phyloP scores from a whole-genome alignment of 2,329 filamentous ascomycete genomes.

The Xylariaceae sp. region DNA sequence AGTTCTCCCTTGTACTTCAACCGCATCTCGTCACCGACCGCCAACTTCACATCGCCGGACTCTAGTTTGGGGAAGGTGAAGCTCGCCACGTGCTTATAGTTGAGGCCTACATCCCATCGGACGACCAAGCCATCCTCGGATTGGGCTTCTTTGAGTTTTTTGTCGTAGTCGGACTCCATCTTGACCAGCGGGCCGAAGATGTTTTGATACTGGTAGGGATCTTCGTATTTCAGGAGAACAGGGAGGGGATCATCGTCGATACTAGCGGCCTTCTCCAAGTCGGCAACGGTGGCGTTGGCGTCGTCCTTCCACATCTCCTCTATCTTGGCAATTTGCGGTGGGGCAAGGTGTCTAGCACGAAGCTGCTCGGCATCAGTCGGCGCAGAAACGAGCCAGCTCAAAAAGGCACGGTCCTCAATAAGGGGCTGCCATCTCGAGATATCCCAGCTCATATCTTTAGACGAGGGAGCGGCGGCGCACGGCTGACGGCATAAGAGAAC shows the following conservation, averaged over 20 bases:
- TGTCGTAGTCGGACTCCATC: conserved; percentile 98
- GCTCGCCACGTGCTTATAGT: conserved; percentile 94
- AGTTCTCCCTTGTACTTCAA: conserved; percentile 94
- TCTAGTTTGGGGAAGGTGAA: conserved; percentile 97
- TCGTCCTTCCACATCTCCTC: conserved; percentile 99
- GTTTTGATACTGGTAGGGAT: conserved; percentile 97
- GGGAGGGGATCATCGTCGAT: conserved; percentile 94
- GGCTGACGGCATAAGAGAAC: conserved; percentile 95
- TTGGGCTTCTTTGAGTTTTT: conserved; percentile 96
- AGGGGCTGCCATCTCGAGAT: conserved; percentile 95
- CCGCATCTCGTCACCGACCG: conserved; percentile 97
- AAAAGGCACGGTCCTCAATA: conserved; percentile 92
- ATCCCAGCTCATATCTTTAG: conserved; percentile 99
- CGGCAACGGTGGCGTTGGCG: conserved; percentile 76
- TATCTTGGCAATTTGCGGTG: conserved; percentile 90
- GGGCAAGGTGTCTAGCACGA: conserved; percentile 84
- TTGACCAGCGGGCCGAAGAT: conserved; percentile 97
- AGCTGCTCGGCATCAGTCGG: conserved; percentile 95
- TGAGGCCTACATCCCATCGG: conserved; percentile 89
- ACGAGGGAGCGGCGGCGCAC: conserved; percentile 88
- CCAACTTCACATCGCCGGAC: conserved; percentile 93
- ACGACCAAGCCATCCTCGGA: conserved; percentile 94
- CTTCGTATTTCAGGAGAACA: conserved; percentile 88
- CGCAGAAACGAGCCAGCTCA: conserved; percentile 84
- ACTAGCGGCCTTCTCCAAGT: conserved; percentile 84